These are phyloP conservation scores for Helicostylum pulchrum DNA, from an alignment of 192 early-diverging fungal genomes.

Conservation along the genomic window DNA sequence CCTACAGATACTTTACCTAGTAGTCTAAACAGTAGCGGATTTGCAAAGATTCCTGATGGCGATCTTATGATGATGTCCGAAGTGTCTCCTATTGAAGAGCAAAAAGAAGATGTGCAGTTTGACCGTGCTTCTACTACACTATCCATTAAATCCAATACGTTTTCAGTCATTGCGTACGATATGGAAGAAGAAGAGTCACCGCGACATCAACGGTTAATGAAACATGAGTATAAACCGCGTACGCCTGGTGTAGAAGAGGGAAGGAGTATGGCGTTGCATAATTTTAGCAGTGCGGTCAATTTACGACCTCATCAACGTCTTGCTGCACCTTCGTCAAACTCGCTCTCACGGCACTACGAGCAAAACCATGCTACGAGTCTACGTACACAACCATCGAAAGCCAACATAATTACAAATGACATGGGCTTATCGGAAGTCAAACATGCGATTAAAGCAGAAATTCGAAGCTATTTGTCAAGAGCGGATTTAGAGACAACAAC, in stretches of 20 bases:
- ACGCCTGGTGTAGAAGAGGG: conserved; percentile 5
- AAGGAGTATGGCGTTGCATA: conserved; percentile 3
- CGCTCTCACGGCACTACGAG: not conserved
- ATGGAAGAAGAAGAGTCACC: conserved; percentile 1
- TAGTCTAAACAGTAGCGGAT: conserved; percentile 24
- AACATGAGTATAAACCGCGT: not conserved
- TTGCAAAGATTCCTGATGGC: conserved; percentile 8
- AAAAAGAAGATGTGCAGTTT: conserved; percentile 10
- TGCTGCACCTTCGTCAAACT: not conserved
- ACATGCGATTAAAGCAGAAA: conserved; percentile 9
- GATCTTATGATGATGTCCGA: conserved; percentile 2
- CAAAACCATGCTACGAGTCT: not conserved
- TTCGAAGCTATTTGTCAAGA: conserved; percentile 23
- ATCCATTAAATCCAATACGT: conserved; percentile 14
- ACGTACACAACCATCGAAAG: not conserved
- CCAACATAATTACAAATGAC: not conserved
- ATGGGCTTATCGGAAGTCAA: not conserved
- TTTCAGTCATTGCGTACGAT: not conserved
- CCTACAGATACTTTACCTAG: conserved; percentile 6
- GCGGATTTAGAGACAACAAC: conserved; percentile 31
- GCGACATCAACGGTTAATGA: conserved; percentile 1
- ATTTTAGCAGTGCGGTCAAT: not conserved
- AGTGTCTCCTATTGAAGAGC: not conserved
- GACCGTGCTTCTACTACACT: conserved; percentile 9
- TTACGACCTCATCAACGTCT: not conserved